phyloP scores from a whole-genome alignment of 2,329 filamentous ascomycete species.

The Fusarium cicatricum region DNA sequence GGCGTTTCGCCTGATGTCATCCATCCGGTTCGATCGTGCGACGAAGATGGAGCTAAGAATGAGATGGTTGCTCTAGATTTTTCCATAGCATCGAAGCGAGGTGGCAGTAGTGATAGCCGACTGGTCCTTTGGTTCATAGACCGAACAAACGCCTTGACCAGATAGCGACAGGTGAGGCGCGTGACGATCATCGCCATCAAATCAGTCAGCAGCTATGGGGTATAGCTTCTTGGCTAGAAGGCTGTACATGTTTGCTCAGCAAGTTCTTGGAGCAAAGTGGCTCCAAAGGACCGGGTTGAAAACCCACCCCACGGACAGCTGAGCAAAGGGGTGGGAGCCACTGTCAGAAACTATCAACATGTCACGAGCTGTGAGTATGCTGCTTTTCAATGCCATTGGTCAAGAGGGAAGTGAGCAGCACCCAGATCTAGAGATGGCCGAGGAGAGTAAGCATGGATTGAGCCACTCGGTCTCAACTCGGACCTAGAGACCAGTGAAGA shows the following conservation, averaged over 20 bases:
- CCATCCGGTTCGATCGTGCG: not conserved
- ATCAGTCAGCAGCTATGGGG: not conserved
- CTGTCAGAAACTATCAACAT: constrained; percentile 16
- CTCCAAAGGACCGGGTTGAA: constrained; percentile 14
- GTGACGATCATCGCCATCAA: not conserved
- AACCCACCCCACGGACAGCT: constrained; percentile 19
- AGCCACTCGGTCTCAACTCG: constrained; percentile 7
- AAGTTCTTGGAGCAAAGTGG: not conserved
- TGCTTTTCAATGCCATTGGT: constrained; percentile 13
- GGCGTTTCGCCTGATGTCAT: constrained; percentile 1
- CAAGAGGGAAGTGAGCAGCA: not conserved
- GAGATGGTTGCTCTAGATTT: constrained; percentile 19
- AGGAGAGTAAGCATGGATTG: constrained; percentile 15
- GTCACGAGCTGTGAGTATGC: not conserved
- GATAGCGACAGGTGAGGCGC: not conserved
- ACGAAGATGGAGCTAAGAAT: not conserved
- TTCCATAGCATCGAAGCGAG: not conserved
- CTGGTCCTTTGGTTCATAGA: not conserved
- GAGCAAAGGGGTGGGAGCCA: not conserved
- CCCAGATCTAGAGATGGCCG: constrained; percentile 12
- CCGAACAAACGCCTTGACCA: not conserved
- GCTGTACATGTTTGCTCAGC: not conserved
- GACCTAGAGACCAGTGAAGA: constrained; percentile 52
- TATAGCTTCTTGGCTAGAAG: not conserved
- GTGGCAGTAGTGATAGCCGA: not conserved